These are phyloP conservation scores for Leccinum subgranulosum DNA, from an alignment of 768 basidiomycete genomes.

Conservation along the genomic window DNA sequence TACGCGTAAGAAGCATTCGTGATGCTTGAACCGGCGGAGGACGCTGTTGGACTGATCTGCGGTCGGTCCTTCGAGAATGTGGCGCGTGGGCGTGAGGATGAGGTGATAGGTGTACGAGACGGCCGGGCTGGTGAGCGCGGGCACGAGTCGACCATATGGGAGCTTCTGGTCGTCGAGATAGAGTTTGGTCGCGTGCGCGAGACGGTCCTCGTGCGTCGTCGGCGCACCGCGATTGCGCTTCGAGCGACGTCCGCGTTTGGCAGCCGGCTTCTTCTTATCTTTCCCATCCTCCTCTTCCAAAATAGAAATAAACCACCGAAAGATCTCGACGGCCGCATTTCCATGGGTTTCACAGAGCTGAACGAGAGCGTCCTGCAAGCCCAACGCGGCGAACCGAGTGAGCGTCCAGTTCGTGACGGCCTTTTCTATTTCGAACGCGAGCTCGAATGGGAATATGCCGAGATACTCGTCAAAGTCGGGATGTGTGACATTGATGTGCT, in stretches of 20 bases:
- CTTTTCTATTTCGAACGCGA: slow-evolving; percentile 40
- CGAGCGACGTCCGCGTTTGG: neutral
- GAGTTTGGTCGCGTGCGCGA: slow-evolving; percentile 15
- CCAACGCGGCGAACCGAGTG: slow-evolving; percentile 17
- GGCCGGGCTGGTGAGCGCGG: slow-evolving; percentile 13
- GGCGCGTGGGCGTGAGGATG: slow-evolving; percentile 38
- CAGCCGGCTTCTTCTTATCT: neutral
- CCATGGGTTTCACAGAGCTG: slow-evolving; percentile 16
- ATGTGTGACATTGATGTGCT: neutral
- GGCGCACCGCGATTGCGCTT: neutral
- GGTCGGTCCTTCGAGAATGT: slow-evolving; percentile 39
- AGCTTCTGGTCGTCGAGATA: slow-evolving; percentile 24
- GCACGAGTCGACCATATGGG: slow-evolving; percentile 25
- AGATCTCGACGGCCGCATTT: slow-evolving; percentile 21
- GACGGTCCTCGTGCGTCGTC: slow-evolving; percentile 12
- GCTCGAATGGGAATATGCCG: slow-evolving; percentile 27
- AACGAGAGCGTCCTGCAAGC: slow-evolving; percentile 18
- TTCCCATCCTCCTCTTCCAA: slow-evolving; percentile 15
- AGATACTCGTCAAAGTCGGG: slow-evolving; percentile 23
- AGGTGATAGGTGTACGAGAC: slow-evolving; percentile 36
- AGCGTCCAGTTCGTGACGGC: slow-evolving; percentile 31
- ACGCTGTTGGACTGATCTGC: slow-evolving; percentile 38
- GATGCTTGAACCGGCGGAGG: slow-evolving; percentile 34
- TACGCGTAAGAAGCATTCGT: slow-evolving; percentile 46
- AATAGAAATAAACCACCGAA: slow-evolving; percentile 16